Base-by-base conservation (phyloP, 306 rosid genomes). In the Sicyos edulis region DNA sequence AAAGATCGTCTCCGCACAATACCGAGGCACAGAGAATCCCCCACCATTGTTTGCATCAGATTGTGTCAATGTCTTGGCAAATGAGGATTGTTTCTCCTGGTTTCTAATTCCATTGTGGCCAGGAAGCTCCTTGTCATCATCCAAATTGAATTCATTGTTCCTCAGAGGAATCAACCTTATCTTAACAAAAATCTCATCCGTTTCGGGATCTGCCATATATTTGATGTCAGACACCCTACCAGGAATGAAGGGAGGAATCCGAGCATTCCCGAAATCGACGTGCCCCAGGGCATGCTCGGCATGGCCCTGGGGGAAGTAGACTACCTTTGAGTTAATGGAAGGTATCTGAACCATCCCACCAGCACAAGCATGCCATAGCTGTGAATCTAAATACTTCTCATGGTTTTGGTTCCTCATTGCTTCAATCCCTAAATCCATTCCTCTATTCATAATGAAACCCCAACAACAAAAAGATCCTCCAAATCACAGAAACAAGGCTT, bases 331-430 rank as follows among this genome's bases (percentile, higher is more conserved):
- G 89, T 86, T 86, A 10, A 89, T 81, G 57, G 88, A 85, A 21
- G 99, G 95, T 87, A 93, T 83, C 85, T 89, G 95, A 81, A 91
- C 97, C 99, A 91, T 83, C 75, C 92, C 89, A 72, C 99, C 99
- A 17, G 99, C 99, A 66, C 96, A 91, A 1, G 96, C 97, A 54
- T 88, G 97, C 97, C 97, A 93, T 24, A 93, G 78, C 65, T 93
- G 96, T 73, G 97, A 85, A 78, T 93, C 97, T 75, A 91, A 79
- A 57, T 79, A 80, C 61, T 84, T 88, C 64, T 89, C 95, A 16
- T 83, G 55, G 54, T 49, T 81, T 26, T 26, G 29, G 29, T 26
- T 26, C 77, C 54, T 78, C 73, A 67, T 50, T 12, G 74, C 54
- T 51, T 80, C 81, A 42, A 84, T 85, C 51, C 78, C 71, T 54